Percentiles rank a stretch among this genome's conserved stretches.
These are phyloP conservation scores for Sophora flavescens DNA, from an alignment of 306 rosid species.

Conservation along the genomic window DNA sequence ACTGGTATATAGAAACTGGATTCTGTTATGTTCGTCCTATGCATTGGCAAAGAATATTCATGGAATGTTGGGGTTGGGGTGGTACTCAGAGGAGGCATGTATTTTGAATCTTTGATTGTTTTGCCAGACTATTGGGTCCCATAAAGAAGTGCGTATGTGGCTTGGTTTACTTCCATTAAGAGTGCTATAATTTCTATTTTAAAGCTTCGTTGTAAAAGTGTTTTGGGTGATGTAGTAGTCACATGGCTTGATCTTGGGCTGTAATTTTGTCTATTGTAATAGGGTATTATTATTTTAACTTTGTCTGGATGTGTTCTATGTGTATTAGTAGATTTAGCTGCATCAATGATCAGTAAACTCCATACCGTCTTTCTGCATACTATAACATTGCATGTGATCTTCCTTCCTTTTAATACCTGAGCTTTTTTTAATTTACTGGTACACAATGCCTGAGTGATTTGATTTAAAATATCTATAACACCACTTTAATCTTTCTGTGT, in stretches of 20 bases:
- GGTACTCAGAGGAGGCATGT: not conserved
- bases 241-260: not conserved
- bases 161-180: constrained; percentile 9
- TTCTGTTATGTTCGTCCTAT: constrained; percentile 1
- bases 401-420: constrained; percentile 19
- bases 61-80: constrained; percentile 7
- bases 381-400: constrained; percentile 28
- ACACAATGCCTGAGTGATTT: constrained; percentile 21
- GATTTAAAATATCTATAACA: constrained; percentile 27
- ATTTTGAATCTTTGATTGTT: constrained; percentile 3
- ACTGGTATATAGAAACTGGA: constrained; percentile 29
- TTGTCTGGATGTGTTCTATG: not conserved
- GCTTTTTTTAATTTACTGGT: not conserved
- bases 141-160: not conserved
- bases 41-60: not conserved
- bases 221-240: not conserved
- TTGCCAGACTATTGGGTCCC: not conserved
- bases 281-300: constrained; percentile 19
- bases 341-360: constrained; percentile 25
- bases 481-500: constrained; percentile 9
- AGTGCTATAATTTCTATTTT: constrained; percentile 16
- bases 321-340: constrained; percentile 25
- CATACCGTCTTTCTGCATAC: constrained; percentile 1
- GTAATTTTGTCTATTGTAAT: not conserved
- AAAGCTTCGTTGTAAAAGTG: not conserved